Percentiles rank a stretch among this genome's conserved stretches.
Evolutionary conservation across 192 early-diverging fungal genomes (phyloP).

Genomic region (Podila verticillata): DNA sequence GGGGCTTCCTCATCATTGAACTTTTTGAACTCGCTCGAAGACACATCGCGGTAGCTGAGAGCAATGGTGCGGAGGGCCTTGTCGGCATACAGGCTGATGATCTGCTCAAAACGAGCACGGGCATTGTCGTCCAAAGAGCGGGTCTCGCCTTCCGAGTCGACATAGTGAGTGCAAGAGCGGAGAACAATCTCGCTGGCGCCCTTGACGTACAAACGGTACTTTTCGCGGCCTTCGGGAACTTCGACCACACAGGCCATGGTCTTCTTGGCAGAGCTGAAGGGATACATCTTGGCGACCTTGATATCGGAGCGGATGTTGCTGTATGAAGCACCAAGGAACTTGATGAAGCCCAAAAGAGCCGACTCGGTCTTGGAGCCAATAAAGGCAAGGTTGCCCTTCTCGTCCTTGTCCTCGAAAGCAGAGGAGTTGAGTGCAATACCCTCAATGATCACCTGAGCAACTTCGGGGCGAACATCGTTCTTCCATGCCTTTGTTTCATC

Average conservation of each 20-base stretch:
- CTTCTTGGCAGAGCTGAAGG: slow-evolving; percentile 92
- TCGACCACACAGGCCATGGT: slow-evolving; percentile 83
- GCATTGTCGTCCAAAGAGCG: slow-evolving; percentile 56
- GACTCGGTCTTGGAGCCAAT: slow-evolving; percentile 87
- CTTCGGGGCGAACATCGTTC: slow-evolving; percentile 53
- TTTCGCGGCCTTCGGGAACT: slow-evolving; percentile 32
- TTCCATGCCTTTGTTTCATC: slow-evolving; percentile 60
- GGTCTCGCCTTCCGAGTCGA: slow-evolving; percentile 62
- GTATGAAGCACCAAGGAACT: slow-evolving; percentile 71
- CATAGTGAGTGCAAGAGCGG: slow-evolving; percentile 65
- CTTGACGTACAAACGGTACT: slow-evolving; percentile 74
- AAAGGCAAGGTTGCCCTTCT: slow-evolving; percentile 66
- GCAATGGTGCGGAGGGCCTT: slow-evolving; percentile 81
- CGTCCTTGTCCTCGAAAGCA: slow-evolving; percentile 77
- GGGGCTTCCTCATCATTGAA: slow-evolving; percentile 66
- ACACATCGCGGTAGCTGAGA: slow-evolving; percentile 71
- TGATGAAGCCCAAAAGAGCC: slow-evolving; percentile 75
- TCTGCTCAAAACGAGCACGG: slow-evolving; percentile 53
- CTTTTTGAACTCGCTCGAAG: slow-evolving; percentile 53
- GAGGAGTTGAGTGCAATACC: slow-evolving; percentile 79
- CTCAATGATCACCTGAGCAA: slow-evolving; percentile 60
- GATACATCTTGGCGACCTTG: slow-evolving; percentile 75
- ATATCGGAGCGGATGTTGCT: slow-evolving; percentile 57
- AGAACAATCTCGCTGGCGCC: slow-evolving; percentile 88
- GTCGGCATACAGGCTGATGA: slow-evolving; percentile 69